Evolutionary conservation across 2,329 filamentous ascomycete species (phyloP).

Genomic region (Didymella lethalis): DNA sequence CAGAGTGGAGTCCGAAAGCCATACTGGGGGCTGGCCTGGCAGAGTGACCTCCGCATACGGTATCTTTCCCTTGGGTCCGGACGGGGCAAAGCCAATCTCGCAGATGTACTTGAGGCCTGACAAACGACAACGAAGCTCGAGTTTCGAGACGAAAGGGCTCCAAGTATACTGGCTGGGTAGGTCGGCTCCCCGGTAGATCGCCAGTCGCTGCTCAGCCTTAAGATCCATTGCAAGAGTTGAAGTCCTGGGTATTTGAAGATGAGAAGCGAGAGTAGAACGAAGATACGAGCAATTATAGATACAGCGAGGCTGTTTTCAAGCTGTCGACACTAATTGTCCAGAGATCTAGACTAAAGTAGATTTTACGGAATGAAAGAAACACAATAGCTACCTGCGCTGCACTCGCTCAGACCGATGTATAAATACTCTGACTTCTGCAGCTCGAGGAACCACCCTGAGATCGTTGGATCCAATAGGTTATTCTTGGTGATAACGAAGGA

Average conservation of each 20-base stretch:
- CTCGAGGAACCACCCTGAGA: background rate
- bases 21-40: constrained; percentile 22
- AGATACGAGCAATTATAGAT: background rate
- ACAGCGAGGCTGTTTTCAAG: background rate
- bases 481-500: constrained; percentile 11
- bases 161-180: constrained; percentile 57
- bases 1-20: constrained; percentile 63
- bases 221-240: constrained; percentile 1
- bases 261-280: background rate
- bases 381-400: background rate
- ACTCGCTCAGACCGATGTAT: background rate
- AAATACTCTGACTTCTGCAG: constrained; percentile 3
- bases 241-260: background rate
- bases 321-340: background rate
- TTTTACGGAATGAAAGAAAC: background rate
- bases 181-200: constrained; percentile 61
- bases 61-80: constrained; percentile 66
- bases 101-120: constrained; percentile 57
- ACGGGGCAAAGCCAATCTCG: constrained; percentile 55
- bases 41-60: constrained; percentile 60
- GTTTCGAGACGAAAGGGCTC: constrained; percentile 70
- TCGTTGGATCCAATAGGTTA: background rate
- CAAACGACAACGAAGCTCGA: constrained; percentile 68
- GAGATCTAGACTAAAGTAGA: background rate
- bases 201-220: constrained; percentile 34